These are phyloP conservation scores for Inosperma sp. DNA, from an alignment of 768 basidiomycete species.

Conservation along the genomic window DNA sequence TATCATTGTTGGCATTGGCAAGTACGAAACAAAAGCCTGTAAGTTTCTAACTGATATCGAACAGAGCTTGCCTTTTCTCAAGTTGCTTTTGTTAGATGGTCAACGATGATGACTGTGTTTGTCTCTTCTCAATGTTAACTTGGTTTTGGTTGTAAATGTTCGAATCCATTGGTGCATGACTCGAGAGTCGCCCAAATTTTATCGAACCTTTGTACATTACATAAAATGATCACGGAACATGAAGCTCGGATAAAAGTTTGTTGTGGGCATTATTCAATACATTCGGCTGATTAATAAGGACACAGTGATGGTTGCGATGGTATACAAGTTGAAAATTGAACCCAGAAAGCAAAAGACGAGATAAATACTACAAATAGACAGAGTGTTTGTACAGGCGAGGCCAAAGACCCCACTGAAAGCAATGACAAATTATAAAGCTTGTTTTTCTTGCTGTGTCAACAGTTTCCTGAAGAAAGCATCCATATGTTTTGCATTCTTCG, in stretches of 20 bases:
- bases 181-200: too few species aligned
- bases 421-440: conserved; percentile 16
- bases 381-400: neutral
- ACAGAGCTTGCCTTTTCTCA: conserved; percentile 1
- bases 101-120: conserved; percentile 4
- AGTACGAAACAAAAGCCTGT: conserved; percentile 47
- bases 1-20: conserved; percentile 72
- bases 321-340: neutral
- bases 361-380: too few species aligned
- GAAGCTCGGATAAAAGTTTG: too few species aligned
- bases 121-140: too few species aligned
- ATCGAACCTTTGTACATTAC: too few species aligned
- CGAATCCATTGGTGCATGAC: too few species aligned
- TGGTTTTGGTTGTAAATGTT: too few species aligned
- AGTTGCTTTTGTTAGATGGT: conserved; percentile 5
- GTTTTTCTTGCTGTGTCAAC: conserved; percentile 31
- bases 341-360: conserved; percentile 1
- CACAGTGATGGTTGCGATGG: neutral
- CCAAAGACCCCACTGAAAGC: neutral
- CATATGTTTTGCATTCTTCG: conserved; percentile 79
- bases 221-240: neutral
- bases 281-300: too few species aligned
- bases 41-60: conserved; percentile 19
- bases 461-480: conserved; percentile 71
- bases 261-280: too few species aligned